Conservation (phyloP, 768 basidiomycete genomes). For the Leccinum imitatum region DNA sequence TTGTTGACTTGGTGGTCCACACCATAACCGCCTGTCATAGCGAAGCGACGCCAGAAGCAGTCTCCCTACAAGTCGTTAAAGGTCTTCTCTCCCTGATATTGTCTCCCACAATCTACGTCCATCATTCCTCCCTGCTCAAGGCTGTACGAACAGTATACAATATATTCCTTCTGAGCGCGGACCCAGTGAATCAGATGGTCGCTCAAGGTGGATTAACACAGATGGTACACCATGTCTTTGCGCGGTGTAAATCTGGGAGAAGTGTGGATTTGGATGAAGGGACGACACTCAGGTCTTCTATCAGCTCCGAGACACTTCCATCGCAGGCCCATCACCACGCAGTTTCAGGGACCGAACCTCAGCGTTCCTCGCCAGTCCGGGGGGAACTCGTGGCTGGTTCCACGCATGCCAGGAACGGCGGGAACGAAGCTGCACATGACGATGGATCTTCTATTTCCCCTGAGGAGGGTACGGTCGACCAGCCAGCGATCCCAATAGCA, state of each 20-base stretch:
- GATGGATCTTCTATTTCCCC: slow-evolving; percentile 1
- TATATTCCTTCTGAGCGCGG: slow-evolving; percentile 87
- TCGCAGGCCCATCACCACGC: slow-evolving; percentile 9
- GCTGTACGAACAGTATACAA: slow-evolving; percentile 98
- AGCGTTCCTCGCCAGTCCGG: slow-evolving; percentile 10
- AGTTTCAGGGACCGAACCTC: slow-evolving; percentile 11
- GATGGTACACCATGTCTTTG: slow-evolving; percentile 97
- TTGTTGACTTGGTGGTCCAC: slow-evolving; percentile 92
- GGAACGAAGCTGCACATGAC: slow-evolving; percentile 4
- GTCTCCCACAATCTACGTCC: slow-evolving; percentile 83
- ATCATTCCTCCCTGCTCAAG: slow-evolving; percentile 94
- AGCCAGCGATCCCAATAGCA: background rate
- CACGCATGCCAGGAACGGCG: background rate
- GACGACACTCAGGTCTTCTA: slow-evolving; percentile 18
- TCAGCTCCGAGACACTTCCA: slow-evolving; percentile 22
- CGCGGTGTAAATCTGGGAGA: slow-evolving; percentile 58
- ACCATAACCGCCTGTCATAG: slow-evolving; percentile 92
- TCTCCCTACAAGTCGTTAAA: slow-evolving; percentile 96
- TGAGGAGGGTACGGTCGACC: slow-evolving; percentile 2
- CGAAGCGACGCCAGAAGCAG: slow-evolving; percentile 83
- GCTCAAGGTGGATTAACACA: slow-evolving; percentile 97
- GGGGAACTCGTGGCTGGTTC: slow-evolving; percentile 1
- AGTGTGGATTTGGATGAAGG: slow-evolving; percentile 17
- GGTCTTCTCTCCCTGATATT: slow-evolving; percentile 87
- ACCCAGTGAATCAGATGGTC: slow-evolving; percentile 94